phyloP scores from a whole-genome alignment of 2,329 filamentous ascomycete species.

The Fusarium circinatum region DNA sequence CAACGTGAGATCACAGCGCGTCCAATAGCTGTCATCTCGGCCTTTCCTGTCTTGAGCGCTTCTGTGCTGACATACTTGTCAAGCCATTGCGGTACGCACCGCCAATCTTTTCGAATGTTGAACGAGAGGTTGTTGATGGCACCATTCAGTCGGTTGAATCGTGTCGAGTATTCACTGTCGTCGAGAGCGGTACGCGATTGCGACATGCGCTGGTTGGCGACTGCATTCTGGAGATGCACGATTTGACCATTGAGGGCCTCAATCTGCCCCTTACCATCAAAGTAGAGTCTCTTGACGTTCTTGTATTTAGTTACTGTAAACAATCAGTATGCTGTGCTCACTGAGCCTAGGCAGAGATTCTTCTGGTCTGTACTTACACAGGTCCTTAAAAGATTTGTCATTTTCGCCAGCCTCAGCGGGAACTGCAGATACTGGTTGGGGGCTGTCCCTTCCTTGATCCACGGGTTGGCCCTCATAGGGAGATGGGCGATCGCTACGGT shows the following conservation, averaged over 20 bases:
- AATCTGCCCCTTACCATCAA: constrained; percentile 93
- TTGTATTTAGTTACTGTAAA: constrained; percentile 89
- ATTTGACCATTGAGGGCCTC: constrained; percentile 88
- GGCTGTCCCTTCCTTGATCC: constrained; percentile 65
- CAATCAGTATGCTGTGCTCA: constrained; percentile 11
- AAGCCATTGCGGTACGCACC: constrained; percentile 82
- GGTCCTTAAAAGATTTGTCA: constrained; percentile 67
- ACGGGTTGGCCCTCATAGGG: constrained; percentile 58
- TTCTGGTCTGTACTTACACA: constrained; percentile 56
- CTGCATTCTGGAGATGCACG: constrained; percentile 94
- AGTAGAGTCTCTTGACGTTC: constrained; percentile 97
- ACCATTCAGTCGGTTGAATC: constrained; percentile 91
- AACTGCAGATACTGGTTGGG: constrained; percentile 58
- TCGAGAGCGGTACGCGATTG: constrained; percentile 94
- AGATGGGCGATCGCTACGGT: constrained; percentile 53
- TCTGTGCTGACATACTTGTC: constrained; percentile 83
- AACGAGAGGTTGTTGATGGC: constrained; percentile 95
- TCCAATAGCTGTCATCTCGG: constrained; percentile 97
- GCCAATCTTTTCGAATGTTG: constrained; percentile 96
- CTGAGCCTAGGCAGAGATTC: neutral
- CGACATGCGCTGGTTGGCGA: constrained; percentile 94
- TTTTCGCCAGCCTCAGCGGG: constrained; percentile 54
- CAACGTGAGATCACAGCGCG: constrained; percentile 89
- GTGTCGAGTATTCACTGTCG: constrained; percentile 90
- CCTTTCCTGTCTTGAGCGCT: constrained; percentile 85